Base-by-base conservation (phyloP, 1,284 basidiomycete genomes). In the Coriolopsis trogii region DNA sequence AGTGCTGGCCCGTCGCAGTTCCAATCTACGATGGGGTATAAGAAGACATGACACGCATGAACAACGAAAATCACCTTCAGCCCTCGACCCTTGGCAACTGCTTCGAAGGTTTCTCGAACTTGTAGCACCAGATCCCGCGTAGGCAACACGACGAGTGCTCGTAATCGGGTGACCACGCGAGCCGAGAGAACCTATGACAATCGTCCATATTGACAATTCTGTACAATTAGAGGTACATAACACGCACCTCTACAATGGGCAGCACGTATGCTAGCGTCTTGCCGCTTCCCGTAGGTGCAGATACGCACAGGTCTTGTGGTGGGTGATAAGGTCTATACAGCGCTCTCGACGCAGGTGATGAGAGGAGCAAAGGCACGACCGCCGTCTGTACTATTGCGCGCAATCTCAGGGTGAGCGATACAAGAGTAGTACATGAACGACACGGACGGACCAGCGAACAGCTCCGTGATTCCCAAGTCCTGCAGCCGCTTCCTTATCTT, bases 251-350 rank as follows among this genome's bases (percentile, higher is more conserved):
- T 24, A 98, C 78, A 46, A 98, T 91, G 1, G 96, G 96, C 16
- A 98, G 74, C 4, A 89, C 89, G 70, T 99, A 99, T 12, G 94
- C 92, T 18, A 99, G 78, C 0, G 96, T 99, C 74, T 99, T 99
- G 0, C 96, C 96, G 61, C 93, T 95, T 26, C 96, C 96, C 0
- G 96, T 99, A 0, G 97, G 97, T 1, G 97, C 97, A 5, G 94
- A 97, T n/a, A 97, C 91, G 63, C 95, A 96, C 8, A 95, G 79
- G 69, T 99, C 97, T 34, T 80, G 79, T 21, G 88, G 87, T 23
- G 82, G 79, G 46, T 82, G 69, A 60, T 84, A 87, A 0, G 91
- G 87, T 13, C 82, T 77, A 63, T 94, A 93, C 3, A 97, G 73
- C 0, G 77, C 70, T 40, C 72, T 70, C 52, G 74, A 66, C 9